A percentile compares a stretch with the other conserved stretches of the same genome.
Evolutionary conservation across 371 early-diverging fungal genomes (phyloP).

Genomic region (Smittium mucronatum): DNA sequence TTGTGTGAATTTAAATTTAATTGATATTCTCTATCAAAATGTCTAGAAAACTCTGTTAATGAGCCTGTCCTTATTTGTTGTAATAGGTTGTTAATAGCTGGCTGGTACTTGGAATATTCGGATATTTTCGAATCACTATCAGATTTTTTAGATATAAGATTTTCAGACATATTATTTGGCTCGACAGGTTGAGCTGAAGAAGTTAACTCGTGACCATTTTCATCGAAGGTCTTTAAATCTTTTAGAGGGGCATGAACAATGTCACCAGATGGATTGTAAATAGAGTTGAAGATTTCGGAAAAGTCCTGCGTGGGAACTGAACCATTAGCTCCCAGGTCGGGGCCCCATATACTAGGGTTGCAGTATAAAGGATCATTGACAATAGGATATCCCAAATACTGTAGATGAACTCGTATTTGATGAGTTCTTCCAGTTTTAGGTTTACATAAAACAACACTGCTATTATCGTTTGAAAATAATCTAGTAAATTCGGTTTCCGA

Average conservation of each 20-base stretch:
- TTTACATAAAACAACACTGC: conserved; percentile 45
- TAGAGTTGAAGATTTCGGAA: not conserved
- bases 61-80: conserved; percentile 10
- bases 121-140: not conserved
- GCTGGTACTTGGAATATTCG: conserved; percentile 4
- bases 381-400: conserved; percentile 91
- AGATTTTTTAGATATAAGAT: not conserved
- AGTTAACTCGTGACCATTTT: not conserved
- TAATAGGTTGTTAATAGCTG: not conserved
- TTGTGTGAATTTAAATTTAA: not conserved
- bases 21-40: not conserved
- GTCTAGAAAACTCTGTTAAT: conserved; percentile 5
- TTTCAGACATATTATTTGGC: not conserved
- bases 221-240: not conserved
- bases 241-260: not conserved
- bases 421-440: conserved; percentile 98
- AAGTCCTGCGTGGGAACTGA: not conserved
- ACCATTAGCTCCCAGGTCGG: conserved; percentile 42
- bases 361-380: conserved; percentile 92
- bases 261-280: not conserved
- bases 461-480: conserved; percentile 44
- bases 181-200: not conserved
- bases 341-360: conserved; percentile 54
- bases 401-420: conserved; percentile 98
- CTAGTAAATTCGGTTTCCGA: conserved; percentile 59